Evolutionary conservation across 2,329 filamentous ascomycete species (phyloP).

Genomic region (Botrytis porri): DNA sequence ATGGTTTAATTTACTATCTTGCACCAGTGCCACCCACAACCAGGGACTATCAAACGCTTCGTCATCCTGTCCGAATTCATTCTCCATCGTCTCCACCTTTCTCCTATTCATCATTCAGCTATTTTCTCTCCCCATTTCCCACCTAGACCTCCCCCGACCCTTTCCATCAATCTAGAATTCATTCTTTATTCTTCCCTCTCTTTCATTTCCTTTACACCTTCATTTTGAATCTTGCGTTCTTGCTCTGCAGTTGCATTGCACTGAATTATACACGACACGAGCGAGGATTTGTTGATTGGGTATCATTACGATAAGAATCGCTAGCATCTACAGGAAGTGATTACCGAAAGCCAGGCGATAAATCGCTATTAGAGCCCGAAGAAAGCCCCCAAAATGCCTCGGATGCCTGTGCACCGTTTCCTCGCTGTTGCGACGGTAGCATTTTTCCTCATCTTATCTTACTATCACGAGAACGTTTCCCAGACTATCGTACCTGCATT

Average conservation of each 20-base stretch:
- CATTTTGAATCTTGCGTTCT: neutral
- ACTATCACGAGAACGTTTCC: conserved; percentile 15
- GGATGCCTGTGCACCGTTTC: conserved; percentile 15
- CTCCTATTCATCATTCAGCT: conserved; percentile 13
- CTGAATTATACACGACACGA: neutral
- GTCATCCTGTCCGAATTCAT: conserved; percentile 2
- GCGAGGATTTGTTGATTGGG: neutral
- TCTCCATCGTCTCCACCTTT: conserved; percentile 10
- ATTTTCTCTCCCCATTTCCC: neutral
- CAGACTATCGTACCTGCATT: conserved; percentile 8
- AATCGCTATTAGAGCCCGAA: conserved; percentile 3
- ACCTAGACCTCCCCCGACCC: neutral
- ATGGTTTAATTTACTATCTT: neutral
- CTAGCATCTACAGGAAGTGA: neutral
- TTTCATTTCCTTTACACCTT: neutral
- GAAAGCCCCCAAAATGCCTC: conserved; percentile 9
- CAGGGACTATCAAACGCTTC: conserved; percentile 11
- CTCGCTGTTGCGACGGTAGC: conserved; percentile 7
- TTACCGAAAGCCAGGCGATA: neutral
- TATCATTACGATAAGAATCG: neutral
- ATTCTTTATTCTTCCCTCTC: neutral
- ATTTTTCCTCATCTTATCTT: conserved; percentile 15
- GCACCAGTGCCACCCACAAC: neutral
- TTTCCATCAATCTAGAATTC: neutral
- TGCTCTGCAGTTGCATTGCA: neutral